Conservation (phyloP, 1,139 yeast genomes). For the Candida albicans region DNA sequence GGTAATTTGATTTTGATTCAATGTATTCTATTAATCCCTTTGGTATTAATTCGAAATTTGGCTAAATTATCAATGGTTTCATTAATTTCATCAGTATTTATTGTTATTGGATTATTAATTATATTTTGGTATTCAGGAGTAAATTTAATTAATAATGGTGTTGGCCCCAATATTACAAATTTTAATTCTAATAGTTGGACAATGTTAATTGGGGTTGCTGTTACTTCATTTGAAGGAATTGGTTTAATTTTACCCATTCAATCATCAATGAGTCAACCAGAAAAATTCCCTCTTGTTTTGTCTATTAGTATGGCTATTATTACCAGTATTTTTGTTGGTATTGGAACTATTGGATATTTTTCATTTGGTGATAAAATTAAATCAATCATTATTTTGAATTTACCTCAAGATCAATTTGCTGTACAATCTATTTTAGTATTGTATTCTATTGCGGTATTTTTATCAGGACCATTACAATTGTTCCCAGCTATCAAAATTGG, state of each 20-base stretch:
- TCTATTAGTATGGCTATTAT: conserved; percentile 59
- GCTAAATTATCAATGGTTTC: conserved; percentile 70
- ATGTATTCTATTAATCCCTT: conserved; percentile 60
- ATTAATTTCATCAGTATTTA: conserved; percentile 64
- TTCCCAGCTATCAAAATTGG: conserved; percentile 76
- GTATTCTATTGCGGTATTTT: conserved; percentile 70
- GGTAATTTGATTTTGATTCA: conserved; percentile 52
- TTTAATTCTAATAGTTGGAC: conserved; percentile 69
- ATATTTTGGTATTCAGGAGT: conserved; percentile 57
- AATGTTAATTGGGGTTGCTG: conserved; percentile 76
- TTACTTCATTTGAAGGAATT: conserved; percentile 79
- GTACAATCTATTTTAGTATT: conserved; percentile 67
- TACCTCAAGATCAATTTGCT: conserved; percentile 63
- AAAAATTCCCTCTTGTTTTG: conserved; percentile 66
- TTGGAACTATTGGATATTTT: conserved; percentile 68
- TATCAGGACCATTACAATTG: conserved; percentile 73
- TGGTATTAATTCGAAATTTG: conserved; percentile 69
- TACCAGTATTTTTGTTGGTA: conserved; percentile 56
- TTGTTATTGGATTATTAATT: conserved; percentile 61
- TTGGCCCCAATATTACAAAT: conserved; percentile 47
- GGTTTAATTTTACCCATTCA: conserved; percentile 78
- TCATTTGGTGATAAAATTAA: conserved; percentile 68
- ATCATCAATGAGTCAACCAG: conserved; percentile 72
- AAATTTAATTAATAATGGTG: conserved; percentile 48
- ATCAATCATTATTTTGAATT: conserved; percentile 67